Base-by-base conservation (phyloP, 805 yeast species). In the Candida nonsorbophila region DNA sequence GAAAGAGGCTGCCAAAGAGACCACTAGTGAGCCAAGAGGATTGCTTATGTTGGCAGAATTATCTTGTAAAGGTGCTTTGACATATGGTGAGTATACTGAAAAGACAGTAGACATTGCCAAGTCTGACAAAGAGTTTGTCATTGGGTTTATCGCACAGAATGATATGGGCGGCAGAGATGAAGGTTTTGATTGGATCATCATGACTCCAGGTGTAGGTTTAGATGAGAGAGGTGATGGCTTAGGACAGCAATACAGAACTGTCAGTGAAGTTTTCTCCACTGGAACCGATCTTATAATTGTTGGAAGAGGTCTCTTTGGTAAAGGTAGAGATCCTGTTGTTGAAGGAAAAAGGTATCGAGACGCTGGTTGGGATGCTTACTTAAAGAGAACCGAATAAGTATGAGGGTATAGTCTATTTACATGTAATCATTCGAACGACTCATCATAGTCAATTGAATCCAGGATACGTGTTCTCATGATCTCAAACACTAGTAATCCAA, bases 121-220 rank as follows among this genome's bases (percentile, higher is more conserved):
- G 50, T 55, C 77, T 16, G 95, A 90, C 59, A 79, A 74, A 47
- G 87, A 81, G 36, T 92, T 92, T 61, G 95, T 86, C 17, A 81
- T 92, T 59, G 99, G 99, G 0, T 92, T 90, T 55, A 92, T 92
- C 59, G 97, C 98, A 1, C 97, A 87, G 54, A 73, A 74, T 49
- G 79, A 79, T 34, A 84, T 88, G 84, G 87, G 87, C 16, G 88
- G 87, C 10, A 69, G 72, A 24, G 79, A 72, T 3, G 92, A 79
- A 45, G 92, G 90, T 1, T 88, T 83, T 47, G 98, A 92, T 60
- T 92, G 97, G 96, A 60, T 92, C 22, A 76, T 88, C 34, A 80
- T 92, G 92, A 90, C 98, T 1, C 99, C 99, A 0, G 99, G 99
- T 38, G 98, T 92, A 22, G 97, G 97, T 3, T 70, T 92, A 29